phyloP scores from a whole-genome alignment of 805 yeast genomes.

The Starmerella ratchasimensis region DNA sequence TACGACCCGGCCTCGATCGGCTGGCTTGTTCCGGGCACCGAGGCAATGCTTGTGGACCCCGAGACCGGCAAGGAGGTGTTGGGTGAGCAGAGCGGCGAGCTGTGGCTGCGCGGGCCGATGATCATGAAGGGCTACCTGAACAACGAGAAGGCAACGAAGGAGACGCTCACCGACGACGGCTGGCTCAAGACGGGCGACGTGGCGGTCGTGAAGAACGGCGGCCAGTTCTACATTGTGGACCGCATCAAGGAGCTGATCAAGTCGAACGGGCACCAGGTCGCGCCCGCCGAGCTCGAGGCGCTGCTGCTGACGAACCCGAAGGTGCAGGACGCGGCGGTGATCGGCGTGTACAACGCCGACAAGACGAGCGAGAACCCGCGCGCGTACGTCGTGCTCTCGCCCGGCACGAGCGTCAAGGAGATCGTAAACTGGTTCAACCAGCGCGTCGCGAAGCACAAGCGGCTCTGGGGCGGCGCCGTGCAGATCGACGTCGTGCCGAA shows the following conservation, averaged over 20 bases:
- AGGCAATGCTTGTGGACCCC: constrained; percentile 34
- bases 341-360: constrained; percentile 55
- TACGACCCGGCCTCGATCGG: constrained; percentile 40
- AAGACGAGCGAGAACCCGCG: constrained; percentile 59
- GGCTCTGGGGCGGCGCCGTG: constrained; percentile 38
- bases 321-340: constrained; percentile 81
- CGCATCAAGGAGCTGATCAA: constrained; percentile 58
- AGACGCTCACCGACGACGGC: constrained; percentile 31
- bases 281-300: constrained; percentile 89
- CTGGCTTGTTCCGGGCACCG: constrained; percentile 32
- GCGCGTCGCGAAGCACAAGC: constrained; percentile 28
- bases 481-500: constrained; percentile 77
- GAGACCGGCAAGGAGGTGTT: constrained; percentile 32
- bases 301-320: constrained; percentile 59
- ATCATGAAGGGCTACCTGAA: constrained; percentile 39
- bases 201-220: constrained; percentile 29
- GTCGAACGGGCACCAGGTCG: constrained; percentile 69
- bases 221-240: constrained; percentile 38
- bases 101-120: constrained; percentile 44
- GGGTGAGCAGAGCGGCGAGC: constrained; percentile 42
- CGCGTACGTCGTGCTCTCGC: constrained; percentile 26
- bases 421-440: constrained; percentile 26
- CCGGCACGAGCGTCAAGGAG: constrained; percentile 18
- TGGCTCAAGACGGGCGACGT: constrained; percentile 53
- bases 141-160: constrained; percentile 36